phyloP scores from a whole-genome alignment of 176 grass and related monocot genomes.

The Avena atlantica region DNA sequence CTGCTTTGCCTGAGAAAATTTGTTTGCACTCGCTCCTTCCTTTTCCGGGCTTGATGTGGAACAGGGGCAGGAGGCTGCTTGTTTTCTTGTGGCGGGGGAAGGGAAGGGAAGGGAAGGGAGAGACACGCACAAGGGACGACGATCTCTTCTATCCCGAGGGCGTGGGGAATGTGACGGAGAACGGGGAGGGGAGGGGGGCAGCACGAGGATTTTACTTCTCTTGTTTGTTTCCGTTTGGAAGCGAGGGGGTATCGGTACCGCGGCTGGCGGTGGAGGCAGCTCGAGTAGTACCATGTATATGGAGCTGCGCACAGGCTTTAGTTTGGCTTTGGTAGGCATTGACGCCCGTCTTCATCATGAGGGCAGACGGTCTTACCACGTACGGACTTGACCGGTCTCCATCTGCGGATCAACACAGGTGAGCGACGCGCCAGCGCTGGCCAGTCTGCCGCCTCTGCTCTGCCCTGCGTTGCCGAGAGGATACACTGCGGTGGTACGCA shows the following conservation, averaged over 20 bases:
- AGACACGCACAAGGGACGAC: not conserved
- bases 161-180: constrained; percentile 8
- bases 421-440: not conserved
- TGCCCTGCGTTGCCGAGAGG: not conserved
- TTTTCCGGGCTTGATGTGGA: constrained; percentile 43
- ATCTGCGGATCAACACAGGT: constrained; percentile 1
- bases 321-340: constrained; percentile 13
- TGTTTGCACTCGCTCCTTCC: constrained; percentile 48
- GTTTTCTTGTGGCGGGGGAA: constrained; percentile 11
- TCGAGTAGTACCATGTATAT: not conserved
- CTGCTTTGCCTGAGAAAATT: constrained; percentile 30
- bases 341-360: constrained; percentile 39
- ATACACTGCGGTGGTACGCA: not conserved
- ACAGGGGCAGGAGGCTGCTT: not conserved
- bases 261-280: not conserved
- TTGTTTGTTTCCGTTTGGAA: constrained; percentile 41
- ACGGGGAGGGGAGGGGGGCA: not conserved
- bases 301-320: not conserved
- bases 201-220: not conserved
- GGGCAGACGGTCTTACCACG: not conserved
- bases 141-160: not conserved
- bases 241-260: not conserved
- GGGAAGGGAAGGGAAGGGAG: not conserved
- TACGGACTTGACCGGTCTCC: constrained; percentile 54
- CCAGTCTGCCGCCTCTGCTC: not conserved